These are phyloP conservation scores for Yamadazyma philogaea DNA, from an alignment of 805 yeast genomes.

Conservation along the genomic window DNA sequence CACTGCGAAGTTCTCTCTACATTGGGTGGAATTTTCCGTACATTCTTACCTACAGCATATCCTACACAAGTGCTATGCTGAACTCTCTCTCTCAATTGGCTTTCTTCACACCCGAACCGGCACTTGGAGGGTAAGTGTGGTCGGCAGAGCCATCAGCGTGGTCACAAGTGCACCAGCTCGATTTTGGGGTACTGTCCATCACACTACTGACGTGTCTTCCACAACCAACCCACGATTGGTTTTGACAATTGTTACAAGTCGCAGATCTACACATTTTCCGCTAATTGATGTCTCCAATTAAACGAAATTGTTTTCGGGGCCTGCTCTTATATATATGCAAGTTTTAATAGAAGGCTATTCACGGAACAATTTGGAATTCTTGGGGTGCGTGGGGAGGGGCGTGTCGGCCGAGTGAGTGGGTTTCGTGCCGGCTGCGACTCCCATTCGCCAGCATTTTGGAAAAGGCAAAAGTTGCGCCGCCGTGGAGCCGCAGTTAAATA, in stretches of 20 bases:
- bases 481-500: too few relatives aligned
- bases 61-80: not conserved
- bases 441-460: too few relatives aligned
- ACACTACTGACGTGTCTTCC: constrained; percentile 53
- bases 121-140: constrained; percentile 52
- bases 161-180: constrained; percentile 55
- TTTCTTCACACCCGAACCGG: constrained; percentile 55
- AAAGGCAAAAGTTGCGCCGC: too few relatives aligned
- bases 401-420: too few relatives aligned
- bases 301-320: not conserved
- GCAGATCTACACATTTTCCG: constrained; percentile 32
- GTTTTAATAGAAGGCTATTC: not conserved
- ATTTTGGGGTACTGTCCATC: constrained; percentile 50
- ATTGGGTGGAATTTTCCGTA: not conserved
- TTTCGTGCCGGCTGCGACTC: too few relatives aligned
- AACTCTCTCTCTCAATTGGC: constrained; percentile 5
- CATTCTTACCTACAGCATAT: constrained; percentile 1
- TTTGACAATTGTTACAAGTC: constrained; percentile 37
- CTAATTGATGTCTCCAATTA: not conserved
- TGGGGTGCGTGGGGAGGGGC: too few relatives aligned
- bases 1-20: too few relatives aligned
- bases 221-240: constrained; percentile 65
- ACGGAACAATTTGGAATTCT: not conserved
- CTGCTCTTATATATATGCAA: not conserved
- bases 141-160: constrained; percentile 39